Conservation (phyloP, 768 basidiomycete species). For the Floccularia luteovirens region DNA sequence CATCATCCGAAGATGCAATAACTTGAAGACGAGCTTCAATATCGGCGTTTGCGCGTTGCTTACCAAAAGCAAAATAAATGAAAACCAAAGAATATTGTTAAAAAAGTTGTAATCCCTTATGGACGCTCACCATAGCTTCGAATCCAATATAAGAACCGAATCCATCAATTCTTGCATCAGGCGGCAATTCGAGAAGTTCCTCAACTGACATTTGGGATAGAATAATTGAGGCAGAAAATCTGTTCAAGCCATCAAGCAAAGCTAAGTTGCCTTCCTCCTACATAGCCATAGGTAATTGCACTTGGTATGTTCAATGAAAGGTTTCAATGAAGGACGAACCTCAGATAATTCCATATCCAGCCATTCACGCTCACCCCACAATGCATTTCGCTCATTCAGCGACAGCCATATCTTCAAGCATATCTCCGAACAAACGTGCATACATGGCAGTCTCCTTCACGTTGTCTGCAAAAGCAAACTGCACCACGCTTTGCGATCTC, state of each 20-base stretch:
- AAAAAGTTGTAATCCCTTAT: no score
- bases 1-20: no score
- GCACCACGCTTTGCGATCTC: constrained; percentile 29
- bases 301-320: background rate
- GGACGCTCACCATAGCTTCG: constrained; percentile 36
- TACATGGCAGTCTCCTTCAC: constrained; percentile 50
- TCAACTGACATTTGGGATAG: constrained; percentile 46
- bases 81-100: no score
- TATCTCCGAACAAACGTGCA: constrained; percentile 51
- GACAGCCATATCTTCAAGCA: constrained; percentile 37
- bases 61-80: no score
- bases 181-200: constrained; percentile 43
- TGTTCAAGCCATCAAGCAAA: constrained; percentile 54
- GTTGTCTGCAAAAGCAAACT: constrained; percentile 56
- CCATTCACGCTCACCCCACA: constrained; percentile 64
- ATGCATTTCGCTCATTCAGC: constrained; percentile 30
- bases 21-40: no score
- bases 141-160: constrained; percentile 41
- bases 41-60: no score
- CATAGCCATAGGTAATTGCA: constrained; percentile 14
- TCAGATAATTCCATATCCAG: constrained; percentile 48
- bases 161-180: constrained; percentile 36
- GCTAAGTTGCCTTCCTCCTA: constrained; percentile 51
- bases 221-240: constrained; percentile 60
- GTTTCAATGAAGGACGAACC: constrained; percentile 19